Base-by-base conservation (phyloP, 2,329 filamentous ascomycete species). In the Penicillium sp. region DNA sequence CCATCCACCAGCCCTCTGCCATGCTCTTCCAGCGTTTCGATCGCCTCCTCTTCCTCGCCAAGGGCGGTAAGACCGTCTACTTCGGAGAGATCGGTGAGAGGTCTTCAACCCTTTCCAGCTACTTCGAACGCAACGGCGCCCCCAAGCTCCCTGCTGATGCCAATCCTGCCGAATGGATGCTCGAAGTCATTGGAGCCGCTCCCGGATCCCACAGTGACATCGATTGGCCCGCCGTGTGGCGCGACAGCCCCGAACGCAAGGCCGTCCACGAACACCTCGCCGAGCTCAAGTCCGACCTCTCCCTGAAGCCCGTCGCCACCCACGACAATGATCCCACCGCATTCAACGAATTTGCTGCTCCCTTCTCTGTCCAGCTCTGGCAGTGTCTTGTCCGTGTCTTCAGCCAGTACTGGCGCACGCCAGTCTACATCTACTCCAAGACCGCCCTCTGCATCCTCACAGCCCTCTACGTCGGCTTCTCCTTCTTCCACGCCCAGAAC, bases 1-100 rank as follows among this genome's bases (percentile, higher is more conserved):
- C 92, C 0, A 96, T 96, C 53, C 92, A 97, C 69, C 92, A 97
- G 70, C 92, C 92, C n/a, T 95, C 89, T 12, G 90, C 91, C 29
- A 90, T 95, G 80, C 79, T 96, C 45, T 95, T 96, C 76, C 88
- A 95, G 68, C 86, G 89, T 50, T 96, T 86, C 45, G 83, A 86
- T 53, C 77, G 78, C 1, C 70, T 86, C 2, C 70, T 86, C 0
- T 83, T 87, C 67, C 75, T 87, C 3, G 81, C 82, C 8, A 77
- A 74, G 48, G 84, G 84, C 31, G 84, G 84, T 1, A 81, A 77
- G 62, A 86, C 82, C 0, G 82, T 87, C 0, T 88, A 88, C 61
- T 87, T 87, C 64, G 84, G 84, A 7, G 75, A 85, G 2, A 81
- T 87, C 34, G 84, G 84, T 0, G 60, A 77, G 0, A 77, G 83